Evolutionary conservation across 1,284 basidiomycete genomes (phyloP), one percentile per base, ranked within the genome.

Genomic region (Leccinum laetum): DNA sequence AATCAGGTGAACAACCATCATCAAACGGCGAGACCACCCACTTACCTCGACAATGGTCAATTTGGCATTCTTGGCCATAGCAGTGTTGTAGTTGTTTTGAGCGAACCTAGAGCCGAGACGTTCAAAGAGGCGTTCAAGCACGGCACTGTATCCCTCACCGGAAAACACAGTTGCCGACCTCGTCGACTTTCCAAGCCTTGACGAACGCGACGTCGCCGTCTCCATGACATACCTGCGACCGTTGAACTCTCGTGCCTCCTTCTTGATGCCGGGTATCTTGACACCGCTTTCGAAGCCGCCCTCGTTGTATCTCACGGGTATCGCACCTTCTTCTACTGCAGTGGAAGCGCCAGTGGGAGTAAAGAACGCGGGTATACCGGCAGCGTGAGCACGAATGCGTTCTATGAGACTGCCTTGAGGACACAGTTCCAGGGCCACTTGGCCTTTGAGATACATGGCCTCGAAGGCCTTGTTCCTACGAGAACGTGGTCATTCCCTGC

Each of bases 321-420:
- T 95, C 4, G 82, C 76, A 16, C 91, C 91, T 66, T 83, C 83
- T 80, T 96, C 93, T 13, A 95, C 86, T 6, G 92, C 90, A n/a
- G 94, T 96, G 16, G 85, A 87, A n/a, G 92, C 93, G 56, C 96
- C 97, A 3, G 96, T 98, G 5, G 96, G 94, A 5, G 96, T 99
- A 80, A 86, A 99, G 83, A 99, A 96, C 10, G 94, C 96, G 6
- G 97, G 97, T 71, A 98, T 96, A 64, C 97, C 97, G 24, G 95
- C 94, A 3, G 93, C 96, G 65, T 95, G 95, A 5, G 96, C 92
- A 39, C 96, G 89, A 67, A 98, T 84, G 67, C 96, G 90, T 76
- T 98, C 97, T 18, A 93, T 92, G 35, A 99, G 88, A 11, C 95
- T 96, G 7, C 89, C 95, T 80, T 98, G 95, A 2, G 95, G 95